Evolutionary conservation across 345 rosid genomes (phyloP).

Genomic region (Boechera retrofracta): DNA sequence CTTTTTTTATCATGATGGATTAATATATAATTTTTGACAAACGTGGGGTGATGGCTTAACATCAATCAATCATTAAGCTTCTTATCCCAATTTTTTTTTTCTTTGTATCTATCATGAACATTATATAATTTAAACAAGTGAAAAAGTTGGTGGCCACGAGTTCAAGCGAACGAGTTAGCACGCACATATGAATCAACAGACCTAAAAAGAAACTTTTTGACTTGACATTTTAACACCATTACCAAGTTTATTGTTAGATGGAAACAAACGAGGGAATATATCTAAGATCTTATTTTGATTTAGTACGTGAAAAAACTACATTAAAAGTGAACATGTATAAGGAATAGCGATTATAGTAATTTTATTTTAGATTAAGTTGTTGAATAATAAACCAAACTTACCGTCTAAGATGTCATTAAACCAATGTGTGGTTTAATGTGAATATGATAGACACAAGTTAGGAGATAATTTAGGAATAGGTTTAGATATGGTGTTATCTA

Average conservation of each 20-base stretch:
- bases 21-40: constrained; percentile 1
- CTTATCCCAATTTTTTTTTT: constrained; percentile 33
- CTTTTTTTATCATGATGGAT: constrained; percentile 27
- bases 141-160: constrained; percentile 39
- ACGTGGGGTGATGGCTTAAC: constrained; percentile 41
- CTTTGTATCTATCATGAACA: constrained; percentile 35
- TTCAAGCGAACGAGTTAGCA: not conserved
- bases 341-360: not conserved
- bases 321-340: not conserved
- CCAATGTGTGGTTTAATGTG: too few species aligned
- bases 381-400: too few species aligned
- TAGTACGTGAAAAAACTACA: not conserved
- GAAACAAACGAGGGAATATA: not conserved
- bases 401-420: too few species aligned
- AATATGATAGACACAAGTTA: too few species aligned
- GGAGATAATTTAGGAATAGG: too few species aligned
- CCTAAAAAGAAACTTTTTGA: not conserved
- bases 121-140: constrained; percentile 5
- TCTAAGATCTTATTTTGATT: not conserved
- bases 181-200: not conserved
- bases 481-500: too few species aligned
- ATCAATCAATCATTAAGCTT: constrained; percentile 49
- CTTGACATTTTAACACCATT: not conserved
- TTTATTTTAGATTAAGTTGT: not conserved
- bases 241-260: not conserved